These are phyloP conservation scores for Globisporangium polare DNA, from an alignment of 352 stramenopile species.

Conservation along the genomic window DNA sequence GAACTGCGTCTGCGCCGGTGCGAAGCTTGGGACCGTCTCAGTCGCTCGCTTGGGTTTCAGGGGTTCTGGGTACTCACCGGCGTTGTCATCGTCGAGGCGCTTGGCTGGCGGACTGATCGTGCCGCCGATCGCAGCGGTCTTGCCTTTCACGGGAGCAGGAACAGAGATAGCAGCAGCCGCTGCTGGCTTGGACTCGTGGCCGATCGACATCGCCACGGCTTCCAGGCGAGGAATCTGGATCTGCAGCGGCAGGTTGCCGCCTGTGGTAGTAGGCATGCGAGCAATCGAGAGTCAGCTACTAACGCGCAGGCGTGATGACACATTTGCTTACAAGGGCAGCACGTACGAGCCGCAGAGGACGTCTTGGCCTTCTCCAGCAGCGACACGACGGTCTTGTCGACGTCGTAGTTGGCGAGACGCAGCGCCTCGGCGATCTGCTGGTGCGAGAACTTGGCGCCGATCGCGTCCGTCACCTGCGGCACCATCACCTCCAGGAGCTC, in stretches of 20 bases:
- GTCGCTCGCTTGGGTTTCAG: slow-evolving; percentile 25
- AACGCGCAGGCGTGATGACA: background rate
- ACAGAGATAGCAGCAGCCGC: background rate
- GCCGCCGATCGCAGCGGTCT: slow-evolving; percentile 42
- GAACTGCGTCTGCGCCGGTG: slow-evolving; percentile 41
- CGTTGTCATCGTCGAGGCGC: background rate
- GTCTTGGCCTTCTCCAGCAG: slow-evolving; percentile 71
- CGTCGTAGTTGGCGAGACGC: slow-evolving; percentile 70
- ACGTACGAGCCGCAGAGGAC: slow-evolving; percentile 23
- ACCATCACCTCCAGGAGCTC: slow-evolving; percentile 57
- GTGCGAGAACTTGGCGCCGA: slow-evolving; percentile 50
- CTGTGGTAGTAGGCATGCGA: background rate
- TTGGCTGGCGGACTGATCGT: slow-evolving; percentile 7
- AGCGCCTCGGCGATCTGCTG: slow-evolving; percentile 67
- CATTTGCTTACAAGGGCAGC: background rate
- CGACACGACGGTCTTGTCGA: slow-evolving; percentile 68
- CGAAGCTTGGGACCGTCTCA: slow-evolving; percentile 24
- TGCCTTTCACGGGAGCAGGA: slow-evolving; percentile 35
- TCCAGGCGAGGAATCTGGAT: slow-evolving; percentile 68
- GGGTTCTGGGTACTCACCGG: slow-evolving; percentile 1
- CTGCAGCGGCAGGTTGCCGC: slow-evolving; percentile 48
- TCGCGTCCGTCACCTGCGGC: slow-evolving; percentile 47
- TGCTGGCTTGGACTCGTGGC: slow-evolving; percentile 22
- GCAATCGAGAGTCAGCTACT: background rate
- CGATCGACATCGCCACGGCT: slow-evolving; percentile 45